These are phyloP conservation scores for Mortierella sp. DNA, from an alignment of 371 early-diverging fungal genomes.

Conservation along the genomic window DNA sequence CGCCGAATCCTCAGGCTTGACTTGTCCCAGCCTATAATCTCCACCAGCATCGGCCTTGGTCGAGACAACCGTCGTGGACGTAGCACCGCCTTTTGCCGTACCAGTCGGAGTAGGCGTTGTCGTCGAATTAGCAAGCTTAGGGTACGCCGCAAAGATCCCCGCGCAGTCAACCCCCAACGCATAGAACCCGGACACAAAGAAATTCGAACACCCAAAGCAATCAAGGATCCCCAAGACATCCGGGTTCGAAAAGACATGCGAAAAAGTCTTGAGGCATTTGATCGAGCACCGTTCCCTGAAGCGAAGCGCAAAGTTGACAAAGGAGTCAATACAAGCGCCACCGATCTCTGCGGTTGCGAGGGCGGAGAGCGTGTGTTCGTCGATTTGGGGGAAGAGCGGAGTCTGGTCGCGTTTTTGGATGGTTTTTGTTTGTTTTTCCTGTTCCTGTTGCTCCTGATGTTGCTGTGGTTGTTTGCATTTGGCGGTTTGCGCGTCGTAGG, in stretches of 20 bases:
- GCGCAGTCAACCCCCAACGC: slow-evolving; percentile 28
- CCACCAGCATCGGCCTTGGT: not conserved
- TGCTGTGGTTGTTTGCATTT: not conserved
- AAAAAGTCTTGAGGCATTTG: slow-evolving; percentile 31
- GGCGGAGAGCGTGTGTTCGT: not conserved
- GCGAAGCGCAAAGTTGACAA: slow-evolving; percentile 45
- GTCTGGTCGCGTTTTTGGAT: slow-evolving; percentile 9
- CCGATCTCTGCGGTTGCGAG: slow-evolving; percentile 14
- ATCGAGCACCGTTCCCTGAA: slow-evolving; percentile 42
- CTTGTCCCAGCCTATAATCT: not conserved
- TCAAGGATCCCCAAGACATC: slow-evolving; percentile 10
- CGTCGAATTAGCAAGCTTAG: not conserved
- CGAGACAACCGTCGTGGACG: not conserved
- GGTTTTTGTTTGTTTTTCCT: not conserved
- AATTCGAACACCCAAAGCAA: slow-evolving; percentile 38
- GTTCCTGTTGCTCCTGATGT: not conserved
- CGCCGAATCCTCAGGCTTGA: slow-evolving; percentile 17
- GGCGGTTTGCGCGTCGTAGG: not conserved
- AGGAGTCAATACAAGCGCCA: slow-evolving; percentile 41
- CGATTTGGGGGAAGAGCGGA: not conserved
- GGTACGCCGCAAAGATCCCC: slow-evolving; percentile 19
- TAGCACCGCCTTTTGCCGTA: not conserved
- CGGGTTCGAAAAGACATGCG: slow-evolving; percentile 15
- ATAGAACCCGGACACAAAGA: slow-evolving; percentile 24
- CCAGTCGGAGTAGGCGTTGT: not conserved